Base-by-base conservation (phyloP, 345 rosid species). In the Boechera divaricarpa region DNA sequence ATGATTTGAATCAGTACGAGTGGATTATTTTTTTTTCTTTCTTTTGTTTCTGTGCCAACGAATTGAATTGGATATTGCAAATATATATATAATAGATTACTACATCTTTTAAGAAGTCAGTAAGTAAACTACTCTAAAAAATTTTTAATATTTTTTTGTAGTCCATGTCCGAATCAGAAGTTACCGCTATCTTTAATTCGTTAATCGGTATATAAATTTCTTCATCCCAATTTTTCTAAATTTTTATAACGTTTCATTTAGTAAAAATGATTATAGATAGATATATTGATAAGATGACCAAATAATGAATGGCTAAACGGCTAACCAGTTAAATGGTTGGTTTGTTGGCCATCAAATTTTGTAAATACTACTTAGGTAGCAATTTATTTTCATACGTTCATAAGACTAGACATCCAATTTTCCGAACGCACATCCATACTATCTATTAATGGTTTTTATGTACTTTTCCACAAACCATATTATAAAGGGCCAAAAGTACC, bases 1-100 rank as follows among this genome's bases (percentile, higher is more conserved):
- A 66, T 64, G n/a, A 48, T 77, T 65, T 45, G 48, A 77, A 48
- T 38, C 72, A 62, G 77, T 77, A 64, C 67, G 2, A 48, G 1
- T 75, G 3, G 26, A 32, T 28, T 0, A 5, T 63, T 24, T 4
- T 33, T 13, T 0, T 12, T 26, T 24, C 38, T 28, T 60, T 36
- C 15, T 52, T n/a, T 39, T 24, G 9, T 2, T 41, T 42, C 6
- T 7, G 26, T 7, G 24, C 31, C 33, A 41, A 10, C 13, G 5
- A n/a, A 58, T 58, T 7, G 1, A 3, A 9, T 42, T 69, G 4
- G 41, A 35, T 51, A 32, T 65, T 65, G 44, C 62, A 31, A 42
- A 38, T 7, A 42, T 3, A 41, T 10, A 41, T 9, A 21, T 21
- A 21, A 21, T 21, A 21, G 24, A 21, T 21, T 21, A 21, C 44